These are phyloP conservation scores for Kurtzmaniella fragi DNA, from an alignment of 805 yeast species.

Conservation along the genomic window DNA sequence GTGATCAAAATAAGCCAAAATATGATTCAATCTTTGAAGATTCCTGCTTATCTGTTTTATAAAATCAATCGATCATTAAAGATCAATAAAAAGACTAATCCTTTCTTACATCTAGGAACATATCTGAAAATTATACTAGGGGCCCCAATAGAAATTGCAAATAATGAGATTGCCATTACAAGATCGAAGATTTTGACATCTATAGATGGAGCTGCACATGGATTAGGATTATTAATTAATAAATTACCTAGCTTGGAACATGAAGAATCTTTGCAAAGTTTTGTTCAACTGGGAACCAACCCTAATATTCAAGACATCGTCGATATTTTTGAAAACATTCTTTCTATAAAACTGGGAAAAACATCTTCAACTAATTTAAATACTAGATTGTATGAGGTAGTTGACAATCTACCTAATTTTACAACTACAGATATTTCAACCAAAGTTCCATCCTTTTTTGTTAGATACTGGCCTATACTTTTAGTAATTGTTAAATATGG, in stretches of 20 bases:
- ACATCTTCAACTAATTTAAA: background rate
- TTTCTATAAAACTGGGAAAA: background rate
- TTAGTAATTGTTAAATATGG: conserved; percentile 42
- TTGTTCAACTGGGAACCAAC: background rate
- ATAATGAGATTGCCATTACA: conserved; percentile 21
- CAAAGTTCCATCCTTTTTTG: conserved; percentile 32
- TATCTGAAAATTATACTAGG: conserved; percentile 6
- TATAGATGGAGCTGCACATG: conserved; percentile 17
- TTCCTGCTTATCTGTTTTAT: conserved; percentile 2
- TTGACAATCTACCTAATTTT: background rate
- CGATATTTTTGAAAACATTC: conserved; percentile 3
- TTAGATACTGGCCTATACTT: conserved; percentile 66
- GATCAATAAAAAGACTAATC: background rate
- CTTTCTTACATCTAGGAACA: conserved; percentile 1
- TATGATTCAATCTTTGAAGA: conserved; percentile 1
- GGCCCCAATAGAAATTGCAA: conserved; percentile 18
- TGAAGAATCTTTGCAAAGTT: conserved; percentile 5
- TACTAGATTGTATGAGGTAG: conserved; percentile 2
- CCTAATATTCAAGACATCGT: background rate
- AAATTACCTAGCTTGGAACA: conserved; percentile 8
- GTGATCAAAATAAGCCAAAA: background rate
- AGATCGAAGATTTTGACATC: conserved; percentile 14
- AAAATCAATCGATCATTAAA: background rate
- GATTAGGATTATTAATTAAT: conserved; percentile 22
- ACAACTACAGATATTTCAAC: background rate